Base-by-base conservation (phyloP, 768 basidiomycete species). In the Cystobasidiopsis lactophilus region DNA sequence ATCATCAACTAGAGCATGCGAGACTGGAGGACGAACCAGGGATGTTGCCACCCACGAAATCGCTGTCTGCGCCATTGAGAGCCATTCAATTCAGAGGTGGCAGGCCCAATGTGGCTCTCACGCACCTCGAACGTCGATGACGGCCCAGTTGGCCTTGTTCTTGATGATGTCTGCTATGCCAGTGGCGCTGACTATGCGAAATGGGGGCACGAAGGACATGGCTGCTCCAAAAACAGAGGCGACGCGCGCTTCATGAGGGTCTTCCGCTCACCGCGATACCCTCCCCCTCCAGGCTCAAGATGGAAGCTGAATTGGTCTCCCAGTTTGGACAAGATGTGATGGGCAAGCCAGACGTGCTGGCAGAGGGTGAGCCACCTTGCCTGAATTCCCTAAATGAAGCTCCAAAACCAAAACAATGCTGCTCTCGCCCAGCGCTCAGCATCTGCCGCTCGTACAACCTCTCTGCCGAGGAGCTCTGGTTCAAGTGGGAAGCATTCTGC, bases 401-500 rank as follows among this genome's bases (percentile, higher is more conserved):
- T 3, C 23, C 7, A 45, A 26, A 39, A 13, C 37, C 35, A 43
- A 19, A 11, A 19, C 14, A 38, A 24, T 30, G 26, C 44, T 14
- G 13, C 30, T 39, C 21, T 30, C 11, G 30, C 19, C 1, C 59
- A 72, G 71, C 70, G 52, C 55, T 69, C 1, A 63, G 68, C 5
- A 68, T 73, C 5, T 65, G 69, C 44, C 61, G 66, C 2, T 52
- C 66, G n/a, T 72, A 69, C 64, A 62, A 61, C 38, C 61, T 71
- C 21, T 48, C 62, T 2, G 62, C 69, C 9, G 58, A 67, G 24
- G 64, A 67, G 31, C 66, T 73, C 18, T 69, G 61, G 60, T 71
- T 63, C 65, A 67, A 70, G 54, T 71, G 70, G 66, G 69, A 73
- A 58, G 69, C 71, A 3, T 69, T 69, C 55, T 54, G 66, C 21